Percentiles rank a stretch among this genome's conserved stretches.
Conservation (phyloP, 2,329 filamentous ascomycete species). For the Dryadomyces sulphureus region DNA sequence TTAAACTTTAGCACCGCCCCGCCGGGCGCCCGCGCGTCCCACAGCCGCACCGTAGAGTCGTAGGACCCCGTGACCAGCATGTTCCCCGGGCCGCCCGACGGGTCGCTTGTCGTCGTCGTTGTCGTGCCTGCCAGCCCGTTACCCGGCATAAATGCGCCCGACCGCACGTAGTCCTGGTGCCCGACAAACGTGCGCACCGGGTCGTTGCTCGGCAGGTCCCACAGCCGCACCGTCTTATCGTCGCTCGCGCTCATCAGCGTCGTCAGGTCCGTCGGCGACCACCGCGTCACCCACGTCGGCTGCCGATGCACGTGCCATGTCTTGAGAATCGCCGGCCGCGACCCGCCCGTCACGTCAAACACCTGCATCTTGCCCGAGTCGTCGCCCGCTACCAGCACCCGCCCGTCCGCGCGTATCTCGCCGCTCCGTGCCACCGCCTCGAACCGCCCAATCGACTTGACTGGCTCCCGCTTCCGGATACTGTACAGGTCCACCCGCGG, state of each 20-base stretch:
- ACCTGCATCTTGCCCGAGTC: constrained; percentile 88
- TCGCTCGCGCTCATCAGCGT: constrained; percentile 80
- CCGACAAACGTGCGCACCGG: constrained; percentile 68
- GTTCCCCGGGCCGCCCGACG: constrained; percentile 34
- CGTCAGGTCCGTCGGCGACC: constrained; percentile 80
- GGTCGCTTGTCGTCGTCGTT: background rate
- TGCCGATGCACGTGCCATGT: constrained; percentile 93
- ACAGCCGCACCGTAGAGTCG: constrained; percentile 82
- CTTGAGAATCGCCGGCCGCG: constrained; percentile 76
- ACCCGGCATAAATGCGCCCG: constrained; percentile 70
- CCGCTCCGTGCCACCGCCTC: constrained; percentile 82
- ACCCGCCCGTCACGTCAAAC: constrained; percentile 57
- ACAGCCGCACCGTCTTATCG: constrained; percentile 81
- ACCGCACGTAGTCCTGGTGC: constrained; percentile 84
- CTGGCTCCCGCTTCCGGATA: constrained; percentile 73
- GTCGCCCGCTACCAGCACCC: constrained; percentile 80
- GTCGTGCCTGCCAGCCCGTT: constrained; percentile 29
- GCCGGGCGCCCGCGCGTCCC: constrained; percentile 69
- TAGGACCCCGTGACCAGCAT: constrained; percentile 85
- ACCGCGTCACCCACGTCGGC: constrained; percentile 82
- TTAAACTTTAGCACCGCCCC: constrained; percentile 79
- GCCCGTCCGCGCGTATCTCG: constrained; percentile 75
- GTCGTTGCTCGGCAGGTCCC: constrained; percentile 76
- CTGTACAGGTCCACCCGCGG: constrained; percentile 90
- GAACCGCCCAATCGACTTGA: constrained; percentile 91